These are phyloP conservation scores for Termitomyces sp. DNA, from an alignment of 768 basidiomycete genomes.

Conservation along the genomic window DNA sequence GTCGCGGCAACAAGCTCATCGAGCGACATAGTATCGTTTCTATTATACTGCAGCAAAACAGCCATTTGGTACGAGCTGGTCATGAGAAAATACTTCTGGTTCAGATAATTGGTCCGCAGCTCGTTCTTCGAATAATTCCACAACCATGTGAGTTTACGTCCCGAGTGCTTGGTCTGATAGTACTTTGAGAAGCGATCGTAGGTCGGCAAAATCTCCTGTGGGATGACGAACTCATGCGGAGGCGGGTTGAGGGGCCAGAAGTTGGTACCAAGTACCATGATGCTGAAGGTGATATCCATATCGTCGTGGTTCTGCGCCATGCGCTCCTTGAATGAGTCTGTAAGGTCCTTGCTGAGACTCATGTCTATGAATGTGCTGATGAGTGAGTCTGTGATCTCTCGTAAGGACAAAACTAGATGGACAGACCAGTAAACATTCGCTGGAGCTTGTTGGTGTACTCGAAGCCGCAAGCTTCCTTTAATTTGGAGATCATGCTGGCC, in stretches of 20 bases:
- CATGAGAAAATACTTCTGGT: slow-evolving; percentile 96
- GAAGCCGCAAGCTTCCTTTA: slow-evolving; percentile 98
- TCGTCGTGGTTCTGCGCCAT: slow-evolving; percentile 87
- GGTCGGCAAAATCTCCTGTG: slow-evolving; percentile 78
- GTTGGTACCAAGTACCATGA: slow-evolving; percentile 95
- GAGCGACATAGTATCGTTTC: slow-evolving; percentile 79
- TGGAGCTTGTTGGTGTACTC: slow-evolving; percentile 98
- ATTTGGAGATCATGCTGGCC: slow-evolving; percentile 97
- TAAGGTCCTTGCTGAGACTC: slow-evolving; percentile 93
- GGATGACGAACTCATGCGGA: slow-evolving; percentile 83
- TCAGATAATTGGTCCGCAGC: slow-evolving; percentile 88
- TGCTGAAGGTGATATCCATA: slow-evolving; percentile 86
- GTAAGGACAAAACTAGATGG: neutral
- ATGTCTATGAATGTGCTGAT: slow-evolving; percentile 56
- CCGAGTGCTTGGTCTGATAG: slow-evolving; percentile 92
- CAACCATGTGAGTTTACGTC: slow-evolving; percentile 94
- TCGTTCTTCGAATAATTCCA: slow-evolving; percentile 99
- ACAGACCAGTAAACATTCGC: slow-evolving; percentile 95
- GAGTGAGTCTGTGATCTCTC: neutral
- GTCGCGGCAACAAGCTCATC: slow-evolving; percentile 81
- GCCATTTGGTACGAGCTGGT: slow-evolving; percentile 97
- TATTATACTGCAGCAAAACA: slow-evolving; percentile 93
- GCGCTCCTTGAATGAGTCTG: slow-evolving; percentile 94
- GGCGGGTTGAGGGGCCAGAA: slow-evolving; percentile 94
- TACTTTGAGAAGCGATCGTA: slow-evolving; percentile 93